phyloP scores from a whole-genome alignment of 1,284 basidiomycete genomes.

The Farysia itapuensis region DNA sequence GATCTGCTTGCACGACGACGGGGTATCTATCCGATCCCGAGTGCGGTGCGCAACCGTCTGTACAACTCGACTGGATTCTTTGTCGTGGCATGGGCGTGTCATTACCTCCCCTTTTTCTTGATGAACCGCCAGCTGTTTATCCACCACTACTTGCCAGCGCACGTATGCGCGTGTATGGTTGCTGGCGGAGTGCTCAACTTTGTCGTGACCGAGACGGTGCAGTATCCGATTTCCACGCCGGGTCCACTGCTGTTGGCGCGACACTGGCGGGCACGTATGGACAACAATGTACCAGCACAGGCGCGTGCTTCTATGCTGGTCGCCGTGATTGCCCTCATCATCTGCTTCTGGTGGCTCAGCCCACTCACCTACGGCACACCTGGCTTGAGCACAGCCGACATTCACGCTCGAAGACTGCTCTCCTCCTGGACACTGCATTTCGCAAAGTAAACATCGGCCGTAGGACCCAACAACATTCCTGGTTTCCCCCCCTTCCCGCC shows the following conservation, averaged over 20 bases:
- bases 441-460: conserved; percentile 32
- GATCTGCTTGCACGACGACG: conserved; percentile 85
- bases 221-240: conserved; percentile 79
- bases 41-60: conserved; percentile 81
- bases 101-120: conserved; percentile 96
- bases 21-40: conserved; percentile 74
- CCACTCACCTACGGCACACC: conserved; percentile 54
- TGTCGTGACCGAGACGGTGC: conserved; percentile 70
- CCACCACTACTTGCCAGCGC: conserved; percentile 89
- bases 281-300: conserved; percentile 15
- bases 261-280: conserved; percentile 17
- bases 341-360: conserved; percentile 44
- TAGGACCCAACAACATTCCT: too few species aligned
- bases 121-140: conserved; percentile 90
- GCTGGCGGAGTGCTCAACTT: conserved; percentile 91
- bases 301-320: conserved; percentile 11
- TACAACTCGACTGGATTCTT: conserved; percentile 97
- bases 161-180: conserved; percentile 82
- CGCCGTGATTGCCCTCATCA: conserved; percentile 14
- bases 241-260: conserved; percentile 61
- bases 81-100: conserved; percentile 87
- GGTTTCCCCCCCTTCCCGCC: too few species aligned
- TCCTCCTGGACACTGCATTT: conserved; percentile 52
- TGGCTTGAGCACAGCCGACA: conserved; percentile 27
- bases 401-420: conserved; percentile 32